Percentiles rank a stretch among this genome's conserved stretches.
Conservation (phyloP, 148 eudicot genomes). For the Camellia sinensis region DNA sequence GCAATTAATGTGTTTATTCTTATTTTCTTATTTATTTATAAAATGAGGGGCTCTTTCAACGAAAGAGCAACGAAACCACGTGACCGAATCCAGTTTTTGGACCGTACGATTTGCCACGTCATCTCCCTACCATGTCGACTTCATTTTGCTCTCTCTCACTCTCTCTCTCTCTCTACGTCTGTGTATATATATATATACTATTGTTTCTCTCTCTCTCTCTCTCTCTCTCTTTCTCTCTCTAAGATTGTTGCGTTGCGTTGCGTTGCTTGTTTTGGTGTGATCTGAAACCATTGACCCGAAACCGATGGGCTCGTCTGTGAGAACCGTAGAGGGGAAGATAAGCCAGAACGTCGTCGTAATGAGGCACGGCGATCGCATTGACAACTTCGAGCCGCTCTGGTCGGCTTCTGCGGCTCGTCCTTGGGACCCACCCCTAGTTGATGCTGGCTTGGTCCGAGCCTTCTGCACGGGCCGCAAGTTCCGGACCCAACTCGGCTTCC, state of each 20-base stretch:
- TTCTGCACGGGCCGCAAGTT: conserved; percentile 46
- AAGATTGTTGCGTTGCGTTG: background rate
- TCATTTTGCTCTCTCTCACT: conserved; percentile 2
- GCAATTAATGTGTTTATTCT: too few species aligned
- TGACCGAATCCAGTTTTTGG: background rate
- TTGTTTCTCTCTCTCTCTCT: background rate
- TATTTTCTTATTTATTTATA: too few species aligned
- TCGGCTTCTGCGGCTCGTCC: conserved; percentile 52
- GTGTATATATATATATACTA: background rate
- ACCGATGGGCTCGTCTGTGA: background rate
- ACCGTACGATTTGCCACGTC: background rate
- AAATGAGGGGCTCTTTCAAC: background rate
- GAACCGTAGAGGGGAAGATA: background rate
- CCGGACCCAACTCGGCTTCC: conserved; percentile 45
- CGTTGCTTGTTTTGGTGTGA: background rate
- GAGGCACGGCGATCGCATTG: conserved; percentile 90
- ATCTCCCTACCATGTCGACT: background rate
- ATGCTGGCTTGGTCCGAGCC: conserved; percentile 54
- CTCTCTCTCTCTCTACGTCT: conserved; percentile 4
- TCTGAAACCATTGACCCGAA: background rate
- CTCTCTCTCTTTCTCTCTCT: background rate
- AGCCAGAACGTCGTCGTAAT: conserved; percentile 71
- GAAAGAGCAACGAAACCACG: background rate
- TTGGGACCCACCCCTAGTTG: conserved; percentile 80
- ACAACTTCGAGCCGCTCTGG: conserved; percentile 75